Base-by-base conservation (phyloP, 805 yeast genomes). In the Teunomyces lycoperdinae region DNA sequence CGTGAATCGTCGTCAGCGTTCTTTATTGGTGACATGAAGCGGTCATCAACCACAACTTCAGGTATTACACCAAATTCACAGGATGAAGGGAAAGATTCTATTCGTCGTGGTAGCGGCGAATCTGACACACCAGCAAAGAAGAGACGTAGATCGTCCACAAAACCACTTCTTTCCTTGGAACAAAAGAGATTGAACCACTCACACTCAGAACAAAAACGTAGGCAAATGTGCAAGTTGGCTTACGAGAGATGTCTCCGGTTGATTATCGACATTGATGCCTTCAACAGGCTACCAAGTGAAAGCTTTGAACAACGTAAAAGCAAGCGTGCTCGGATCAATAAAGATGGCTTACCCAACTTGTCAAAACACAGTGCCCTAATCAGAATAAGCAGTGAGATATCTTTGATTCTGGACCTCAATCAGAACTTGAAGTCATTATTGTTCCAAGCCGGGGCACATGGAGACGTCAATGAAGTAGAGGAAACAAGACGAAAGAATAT, bases 311-410 rank as follows among this genome's bases (percentile, higher is more conserved):
- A 49, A 20, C 51, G 50, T 50, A 60, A 60, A 49, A 63, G 64
- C 39, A 71, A 70, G 51, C 57, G 76, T 46, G 67, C 68, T 41
- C 70, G 69, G 48, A 58, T 71, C 43, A 70, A 63, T 47, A 73
- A 72, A 56, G 74, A 71, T 34, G 77, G 77, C 8, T 67, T 73
- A 54, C 77, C 77, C 16, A 73, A 73, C 54, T 64, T 73, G 50
- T 67, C 72, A 17, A 73, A 73, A 55, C 76, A 70, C 56, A 64
- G 68, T 47, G 76, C 77, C 2, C 67, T 73, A 55, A 59, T 64
- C 45, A 65, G 70, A 50, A 71, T 73, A 30, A 64, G 72, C 50
- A 55, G 61, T 35, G 77, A 73, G 54, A 72, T 73, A 41, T 51
- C 56, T 14, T 61, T 62, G 51, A 66, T 73, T 29, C 62, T 66